phyloP scores from a whole-genome alignment of 148 eudicot species.

The Polygonum aviculare region DNA sequence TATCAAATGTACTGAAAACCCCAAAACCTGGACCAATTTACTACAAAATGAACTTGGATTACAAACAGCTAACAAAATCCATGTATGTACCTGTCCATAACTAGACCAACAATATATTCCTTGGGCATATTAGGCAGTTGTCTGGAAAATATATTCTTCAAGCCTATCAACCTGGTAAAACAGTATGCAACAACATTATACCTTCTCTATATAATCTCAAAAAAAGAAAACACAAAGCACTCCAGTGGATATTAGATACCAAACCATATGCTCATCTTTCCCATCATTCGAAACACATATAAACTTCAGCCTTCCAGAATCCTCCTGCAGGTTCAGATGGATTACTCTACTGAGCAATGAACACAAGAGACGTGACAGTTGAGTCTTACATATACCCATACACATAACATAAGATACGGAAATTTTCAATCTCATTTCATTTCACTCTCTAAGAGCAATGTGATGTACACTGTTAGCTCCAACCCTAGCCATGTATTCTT shows the following conservation, averaged over 20 bases:
- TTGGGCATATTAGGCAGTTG: constrained; percentile 99
- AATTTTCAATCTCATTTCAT: background rate
- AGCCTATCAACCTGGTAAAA: constrained; percentile 75
- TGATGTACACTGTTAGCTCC: background rate
- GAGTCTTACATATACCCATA: background rate
- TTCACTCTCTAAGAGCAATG: background rate
- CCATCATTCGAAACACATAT: constrained; percentile 72
- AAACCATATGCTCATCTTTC: constrained; percentile 79
- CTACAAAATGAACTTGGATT: background rate
- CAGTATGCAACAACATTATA: background rate
- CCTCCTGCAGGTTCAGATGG: constrained; percentile 50
- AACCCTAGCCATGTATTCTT: background rate
- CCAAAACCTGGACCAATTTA: background rate
- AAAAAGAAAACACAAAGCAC: background rate
- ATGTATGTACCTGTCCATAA: constrained; percentile 77
- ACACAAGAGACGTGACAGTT: background rate
- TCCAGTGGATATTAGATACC: constrained; percentile 45
- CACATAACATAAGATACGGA: background rate
- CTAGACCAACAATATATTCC: constrained; percentile 95
- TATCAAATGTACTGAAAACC: background rate
- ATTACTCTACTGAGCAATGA: constrained; percentile 11
- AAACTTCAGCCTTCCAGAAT: constrained; percentile 65
- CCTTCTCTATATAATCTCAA: background rate
- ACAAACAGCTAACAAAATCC: background rate
- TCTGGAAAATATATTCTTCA: constrained; percentile 92